phyloP scores from a whole-genome alignment of 768 basidiomycete species.

The Termitomyces eurrhizus region DNA sequence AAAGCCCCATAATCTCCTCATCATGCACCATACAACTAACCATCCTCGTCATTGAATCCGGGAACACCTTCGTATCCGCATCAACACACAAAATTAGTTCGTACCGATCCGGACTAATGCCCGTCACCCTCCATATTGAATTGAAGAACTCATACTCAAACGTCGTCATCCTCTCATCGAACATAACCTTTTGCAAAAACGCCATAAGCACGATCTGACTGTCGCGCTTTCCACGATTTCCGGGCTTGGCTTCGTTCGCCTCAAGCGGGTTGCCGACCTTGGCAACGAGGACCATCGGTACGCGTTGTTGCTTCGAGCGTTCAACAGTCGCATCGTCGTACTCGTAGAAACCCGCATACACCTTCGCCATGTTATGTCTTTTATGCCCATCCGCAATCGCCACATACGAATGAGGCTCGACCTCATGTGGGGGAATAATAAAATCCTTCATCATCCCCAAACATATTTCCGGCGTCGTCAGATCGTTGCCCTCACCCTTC shows the following conservation, averaged over 20 bases:
- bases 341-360: slow-evolving; percentile 95
- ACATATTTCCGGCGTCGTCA: slow-evolving; percentile 93
- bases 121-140: slow-evolving; percentile 92
- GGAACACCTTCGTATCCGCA: slow-evolving; percentile 98
- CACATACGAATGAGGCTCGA: slow-evolving; percentile 93
- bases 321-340: slow-evolving; percentile 92
- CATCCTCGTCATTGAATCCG: slow-evolving; percentile 96
- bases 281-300: slow-evolving; percentile 93
- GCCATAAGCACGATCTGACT: slow-evolving; percentile 97
- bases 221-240: slow-evolving; percentile 98
- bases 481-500: slow-evolving; percentile 85
- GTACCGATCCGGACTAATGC: slow-evolving; percentile 93
- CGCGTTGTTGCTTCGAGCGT: slow-evolving; percentile 90
- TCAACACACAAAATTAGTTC: slow-evolving; percentile 95
- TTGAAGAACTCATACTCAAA: slow-evolving; percentile 99
- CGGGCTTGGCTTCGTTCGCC: slow-evolving; percentile 85
- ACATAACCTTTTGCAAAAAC: slow-evolving; percentile 99
- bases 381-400: slow-evolving; percentile 99
- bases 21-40: slow-evolving; percentile 95
- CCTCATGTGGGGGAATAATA: slow-evolving; percentile 72
- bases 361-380: slow-evolving; percentile 98
- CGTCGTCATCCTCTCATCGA: slow-evolving; percentile 99
- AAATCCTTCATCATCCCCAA: slow-evolving; percentile 98
- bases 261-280: slow-evolving; percentile 95
- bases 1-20: slow-evolving; percentile 97